These are phyloP conservation scores for Phaeosphaeriaceae sp. DNA, from an alignment of 2,329 filamentous ascomycete species.

Conservation along the genomic window DNA sequence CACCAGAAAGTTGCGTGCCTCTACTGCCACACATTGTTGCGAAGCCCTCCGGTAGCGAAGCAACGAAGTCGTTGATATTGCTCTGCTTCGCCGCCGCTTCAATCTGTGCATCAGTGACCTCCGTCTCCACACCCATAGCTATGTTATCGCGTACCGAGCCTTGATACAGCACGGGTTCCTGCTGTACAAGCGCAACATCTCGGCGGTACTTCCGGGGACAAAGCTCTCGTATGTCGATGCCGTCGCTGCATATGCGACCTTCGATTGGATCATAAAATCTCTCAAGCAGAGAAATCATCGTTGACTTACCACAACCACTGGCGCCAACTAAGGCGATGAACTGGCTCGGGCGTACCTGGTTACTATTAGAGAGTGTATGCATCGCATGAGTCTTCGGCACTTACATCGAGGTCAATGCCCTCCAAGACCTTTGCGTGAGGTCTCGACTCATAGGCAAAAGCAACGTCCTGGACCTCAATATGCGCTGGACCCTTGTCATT, in stretches of 20 bases:
- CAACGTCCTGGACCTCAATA: conserved; percentile 67
- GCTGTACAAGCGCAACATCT: conserved; percentile 85
- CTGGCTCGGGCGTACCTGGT: conserved; percentile 72
- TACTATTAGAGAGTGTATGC: background rate
- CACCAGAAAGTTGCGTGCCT: conserved; percentile 64
- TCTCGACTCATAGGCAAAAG: conserved; percentile 81
- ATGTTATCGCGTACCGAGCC: conserved; percentile 93
- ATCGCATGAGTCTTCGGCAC: background rate
- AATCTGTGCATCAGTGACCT: conserved; percentile 77
- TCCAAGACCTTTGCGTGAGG: conserved; percentile 81
- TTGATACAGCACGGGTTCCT: conserved; percentile 94
- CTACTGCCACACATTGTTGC: conserved; percentile 41
- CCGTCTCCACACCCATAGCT: conserved; percentile 68
- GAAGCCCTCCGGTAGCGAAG: conserved; percentile 63
- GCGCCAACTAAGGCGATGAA: conserved; percentile 91
- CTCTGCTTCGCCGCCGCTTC: conserved; percentile 78
- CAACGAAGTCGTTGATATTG: conserved; percentile 44
- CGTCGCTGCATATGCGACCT: conserved; percentile 82
- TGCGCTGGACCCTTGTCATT: conserved; percentile 42
- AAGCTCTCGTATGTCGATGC: conserved; percentile 76
- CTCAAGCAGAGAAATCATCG: conserved; percentile 88
- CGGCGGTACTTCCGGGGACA: conserved; percentile 84
- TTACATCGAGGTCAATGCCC: conserved; percentile 73
- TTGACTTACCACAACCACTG: conserved; percentile 92
- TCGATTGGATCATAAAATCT: conserved; percentile 90